phyloP scores from a whole-genome alignment of 495 filamentous ascomycete species.

The Beverwykella pulmonaria region DNA sequence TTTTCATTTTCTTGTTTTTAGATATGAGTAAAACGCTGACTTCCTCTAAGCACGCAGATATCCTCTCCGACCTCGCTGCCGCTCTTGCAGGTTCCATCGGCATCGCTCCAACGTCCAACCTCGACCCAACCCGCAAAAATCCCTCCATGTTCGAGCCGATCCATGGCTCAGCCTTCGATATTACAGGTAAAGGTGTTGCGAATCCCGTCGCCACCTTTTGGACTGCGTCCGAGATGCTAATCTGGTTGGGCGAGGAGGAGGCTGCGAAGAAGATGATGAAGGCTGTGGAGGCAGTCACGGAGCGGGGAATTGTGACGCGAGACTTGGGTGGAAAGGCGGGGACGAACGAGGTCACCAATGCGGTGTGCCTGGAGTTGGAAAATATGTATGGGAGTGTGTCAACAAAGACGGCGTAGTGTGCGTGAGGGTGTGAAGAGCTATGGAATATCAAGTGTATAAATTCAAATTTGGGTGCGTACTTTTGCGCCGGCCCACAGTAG shows the following conservation, averaged over 20 bases:
- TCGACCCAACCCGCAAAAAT: slow-evolving; percentile 61
- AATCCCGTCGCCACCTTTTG: slow-evolving; percentile 73
- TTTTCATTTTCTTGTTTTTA: not conserved
- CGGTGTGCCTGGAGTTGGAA: slow-evolving; percentile 60
- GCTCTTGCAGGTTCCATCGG: slow-evolving; percentile 46
- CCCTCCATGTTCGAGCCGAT: slow-evolving; percentile 70
- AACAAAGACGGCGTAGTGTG: too few species aligned
- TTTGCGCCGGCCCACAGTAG: too few species aligned
- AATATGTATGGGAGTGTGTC: slow-evolving; percentile 4
- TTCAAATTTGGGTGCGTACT: too few species aligned
- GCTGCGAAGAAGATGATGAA: slow-evolving; percentile 59
- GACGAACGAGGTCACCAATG: slow-evolving; percentile 62
- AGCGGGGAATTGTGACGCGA: slow-evolving; percentile 56
- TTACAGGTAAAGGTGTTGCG: slow-evolving; percentile 69
- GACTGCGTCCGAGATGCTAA: slow-evolving; percentile 68
- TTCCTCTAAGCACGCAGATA: slow-evolving; percentile 40
- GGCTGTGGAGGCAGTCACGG: slow-evolving; percentile 62
- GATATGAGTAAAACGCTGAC: not conserved
- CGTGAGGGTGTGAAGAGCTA: too few species aligned
- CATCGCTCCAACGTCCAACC: slow-evolving; percentile 59
- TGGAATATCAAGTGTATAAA: too few species aligned
- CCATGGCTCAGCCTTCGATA: slow-evolving; percentile 68
- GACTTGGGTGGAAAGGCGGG: slow-evolving; percentile 60
- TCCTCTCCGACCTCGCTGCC: slow-evolving; percentile 53
- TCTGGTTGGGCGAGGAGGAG: slow-evolving; percentile 62